Evolutionary conservation across 192 early-diverging fungal species (phyloP).

Genomic region (Podila clonocystis): DNA sequence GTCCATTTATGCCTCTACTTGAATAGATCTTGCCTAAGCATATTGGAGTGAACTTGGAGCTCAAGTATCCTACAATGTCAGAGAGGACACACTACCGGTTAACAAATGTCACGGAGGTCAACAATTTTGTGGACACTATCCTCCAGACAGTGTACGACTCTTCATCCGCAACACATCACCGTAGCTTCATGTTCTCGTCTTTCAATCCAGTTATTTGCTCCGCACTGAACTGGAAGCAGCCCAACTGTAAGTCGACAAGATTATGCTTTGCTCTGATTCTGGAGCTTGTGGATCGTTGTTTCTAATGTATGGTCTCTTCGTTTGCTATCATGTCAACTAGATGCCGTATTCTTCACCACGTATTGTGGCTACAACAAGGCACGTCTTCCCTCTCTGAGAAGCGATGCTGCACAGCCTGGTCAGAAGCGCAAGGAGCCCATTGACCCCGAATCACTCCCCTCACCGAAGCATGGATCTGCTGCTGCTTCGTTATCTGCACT

Average conservation of each 20-base stretch:
- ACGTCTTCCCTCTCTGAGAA: background rate
- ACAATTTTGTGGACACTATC: constrained; percentile 88
- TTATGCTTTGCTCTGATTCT: background rate
- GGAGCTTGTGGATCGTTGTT: too few species aligned
- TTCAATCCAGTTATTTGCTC: constrained; percentile 94
- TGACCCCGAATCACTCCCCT: constrained; percentile 36
- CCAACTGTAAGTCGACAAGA: constrained; percentile 80
- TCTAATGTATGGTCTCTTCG: too few species aligned
- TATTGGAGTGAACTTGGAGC: constrained; percentile 86
- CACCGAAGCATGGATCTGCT: constrained; percentile 31
- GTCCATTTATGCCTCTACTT: constrained; percentile 1
- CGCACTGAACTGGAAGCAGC: constrained; percentile 99
- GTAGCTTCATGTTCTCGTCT: constrained; percentile 81
- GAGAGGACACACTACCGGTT: constrained; percentile 64
- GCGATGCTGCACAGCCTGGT: background rate
- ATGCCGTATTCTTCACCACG: constrained; percentile 94
- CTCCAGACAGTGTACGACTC: constrained; percentile 87
- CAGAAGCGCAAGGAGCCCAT: constrained; percentile 42
- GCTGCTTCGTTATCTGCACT: constrained; percentile 33
- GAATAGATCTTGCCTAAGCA: constrained; percentile 69
- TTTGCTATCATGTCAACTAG: constrained; percentile 21
- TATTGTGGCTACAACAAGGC: constrained; percentile 75
- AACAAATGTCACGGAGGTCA: constrained; percentile 74
- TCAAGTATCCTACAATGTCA: constrained; percentile 85
- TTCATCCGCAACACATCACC: constrained; percentile 54